Percentiles rank a stretch among this genome's conserved stretches.
These are phyloP conservation scores for Colletotrichum godetiae DNA, from an alignment of 2,329 filamentous ascomycete species.

Conservation along the genomic window DNA sequence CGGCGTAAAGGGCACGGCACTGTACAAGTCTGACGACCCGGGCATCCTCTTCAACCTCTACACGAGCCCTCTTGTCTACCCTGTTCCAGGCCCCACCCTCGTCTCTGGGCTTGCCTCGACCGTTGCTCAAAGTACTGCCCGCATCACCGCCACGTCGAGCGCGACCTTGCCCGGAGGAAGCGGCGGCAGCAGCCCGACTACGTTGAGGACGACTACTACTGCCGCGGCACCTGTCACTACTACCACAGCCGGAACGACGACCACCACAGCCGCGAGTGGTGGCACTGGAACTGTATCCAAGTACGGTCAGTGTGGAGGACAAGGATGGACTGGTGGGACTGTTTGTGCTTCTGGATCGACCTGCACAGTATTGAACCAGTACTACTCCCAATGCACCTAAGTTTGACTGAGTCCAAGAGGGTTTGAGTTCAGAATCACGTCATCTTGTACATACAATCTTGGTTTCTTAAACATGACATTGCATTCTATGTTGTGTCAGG, in stretches of 20 bases:
- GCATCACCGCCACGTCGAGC: constrained; percentile 22
- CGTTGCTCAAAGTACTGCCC: constrained; percentile 32
- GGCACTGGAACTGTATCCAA: constrained; percentile 39
- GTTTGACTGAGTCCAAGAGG: too few relatives aligned
- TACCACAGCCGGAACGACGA: constrained; percentile 5
- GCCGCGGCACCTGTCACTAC: constrained; percentile 14
- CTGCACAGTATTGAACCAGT: constrained; percentile 52
- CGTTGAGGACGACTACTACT: constrained; percentile 25
- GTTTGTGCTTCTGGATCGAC: constrained; percentile 48
- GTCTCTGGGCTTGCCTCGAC: constrained; percentile 35
- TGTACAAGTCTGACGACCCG: constrained; percentile 49
- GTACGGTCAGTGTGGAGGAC: constrained; percentile 53
- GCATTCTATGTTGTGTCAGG: too few relatives aligned
- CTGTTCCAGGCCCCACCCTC: constrained; percentile 46
- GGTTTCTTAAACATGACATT: too few relatives aligned
- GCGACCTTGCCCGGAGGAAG: constrained; percentile 34
- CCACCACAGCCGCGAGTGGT: constrained; percentile 20
- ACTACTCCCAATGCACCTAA: constrained; percentile 55
- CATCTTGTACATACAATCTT: neutral
- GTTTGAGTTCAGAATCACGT: neutral
- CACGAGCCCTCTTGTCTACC: constrained; percentile 42
- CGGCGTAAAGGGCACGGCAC: constrained; percentile 47
- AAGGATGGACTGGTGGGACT: constrained; percentile 48
- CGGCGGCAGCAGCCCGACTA: constrained; percentile 20
- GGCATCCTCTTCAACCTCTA: constrained; percentile 51